These are phyloP conservation scores for Petunia axillaris DNA, from an alignment of 257 asterid species.

Conservation along the genomic window DNA sequence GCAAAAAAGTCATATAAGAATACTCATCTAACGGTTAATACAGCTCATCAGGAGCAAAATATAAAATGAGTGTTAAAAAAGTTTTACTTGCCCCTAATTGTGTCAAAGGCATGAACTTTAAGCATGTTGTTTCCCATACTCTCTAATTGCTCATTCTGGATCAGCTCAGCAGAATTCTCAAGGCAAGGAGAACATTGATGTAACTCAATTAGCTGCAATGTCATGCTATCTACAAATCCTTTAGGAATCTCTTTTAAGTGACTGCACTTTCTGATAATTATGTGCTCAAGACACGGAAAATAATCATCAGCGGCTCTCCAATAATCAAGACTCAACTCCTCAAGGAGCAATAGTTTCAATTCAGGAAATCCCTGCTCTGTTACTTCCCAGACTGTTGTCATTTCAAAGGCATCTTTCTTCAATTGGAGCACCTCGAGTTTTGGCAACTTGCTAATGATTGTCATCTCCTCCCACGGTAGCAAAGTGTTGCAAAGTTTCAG, in stretches of 20 bases:
- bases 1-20: too few species aligned
- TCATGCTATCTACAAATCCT: not conserved
- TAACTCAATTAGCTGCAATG: not conserved
- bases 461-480: not conserved
- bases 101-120: too few species aligned
- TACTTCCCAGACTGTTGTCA: not conserved
- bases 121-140: too few species aligned
- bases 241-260: conserved; percentile 8
- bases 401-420: not conserved
- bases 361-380: conserved; percentile 1
- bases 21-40: too few species aligned
- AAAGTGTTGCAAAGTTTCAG: not conserved
- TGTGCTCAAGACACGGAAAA: not conserved
- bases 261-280: not conserved
- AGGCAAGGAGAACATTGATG: too few species aligned
- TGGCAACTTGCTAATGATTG: not conserved
- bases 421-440: conserved; percentile 4
- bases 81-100: too few species aligned
- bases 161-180: too few species aligned
- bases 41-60: too few species aligned
- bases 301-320: not conserved
- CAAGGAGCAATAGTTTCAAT: conserved; percentile 1
- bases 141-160: not conserved
- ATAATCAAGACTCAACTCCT: not conserved
- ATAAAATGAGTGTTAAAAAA: too few species aligned